A percentile compares a stretch with the other conserved stretches of the same genome.
Conservation (phyloP, 2,329 filamentous ascomycete genomes). For the Pseudogymnoascus sp. region DNA sequence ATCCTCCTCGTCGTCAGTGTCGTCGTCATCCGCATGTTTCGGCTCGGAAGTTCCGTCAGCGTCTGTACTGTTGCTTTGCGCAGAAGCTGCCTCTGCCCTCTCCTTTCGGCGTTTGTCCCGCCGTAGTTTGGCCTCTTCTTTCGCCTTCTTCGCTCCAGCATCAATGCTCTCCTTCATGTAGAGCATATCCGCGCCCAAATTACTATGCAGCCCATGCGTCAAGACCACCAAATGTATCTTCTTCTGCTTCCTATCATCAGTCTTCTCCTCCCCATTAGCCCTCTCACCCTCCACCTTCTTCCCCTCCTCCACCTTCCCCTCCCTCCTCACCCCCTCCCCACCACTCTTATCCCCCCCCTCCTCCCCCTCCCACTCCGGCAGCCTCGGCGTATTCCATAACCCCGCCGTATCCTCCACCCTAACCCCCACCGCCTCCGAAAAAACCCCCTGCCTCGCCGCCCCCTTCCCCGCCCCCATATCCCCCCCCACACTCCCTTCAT, state of each 20-base stretch:
- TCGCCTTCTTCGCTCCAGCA: conserved; percentile 64
- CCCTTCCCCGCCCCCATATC: conserved; percentile 39
- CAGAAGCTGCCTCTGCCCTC: conserved; percentile 12
- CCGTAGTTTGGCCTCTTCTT: conserved; percentile 56
- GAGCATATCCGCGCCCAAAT: conserved; percentile 91
- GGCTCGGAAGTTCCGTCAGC: conserved; percentile 12
- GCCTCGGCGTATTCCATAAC: conserved; percentile 83
- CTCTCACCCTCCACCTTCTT: conserved; percentile 10
- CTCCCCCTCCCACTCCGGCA: conserved; percentile 51
- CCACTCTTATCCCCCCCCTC: conserved; percentile 19
- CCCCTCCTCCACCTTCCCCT: conserved; percentile 14
- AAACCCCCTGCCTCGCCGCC: conserved; percentile 54
- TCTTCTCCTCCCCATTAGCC: conserved; percentile 20
- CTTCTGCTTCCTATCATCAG: conserved; percentile 49
- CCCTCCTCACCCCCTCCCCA: conserved; percentile 18
- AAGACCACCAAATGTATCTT: conserved; percentile 85
- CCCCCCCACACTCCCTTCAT: conserved; percentile 50
- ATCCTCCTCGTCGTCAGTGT: conserved; percentile 61
- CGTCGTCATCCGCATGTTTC: conserved; percentile 20
- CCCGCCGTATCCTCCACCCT: conserved; percentile 80
- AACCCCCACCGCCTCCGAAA: conserved; percentile 69
- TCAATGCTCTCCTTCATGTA: conserved; percentile 98
- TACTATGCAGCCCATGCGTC: conserved; percentile 92
- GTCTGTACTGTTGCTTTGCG: not conserved
- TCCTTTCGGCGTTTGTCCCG: conserved; percentile 41